Percentiles rank a stretch among this genome's conserved stretches.
phyloP scores from a whole-genome alignment of 352 stramenopile genomes.

The Pythium volutum region DNA sequence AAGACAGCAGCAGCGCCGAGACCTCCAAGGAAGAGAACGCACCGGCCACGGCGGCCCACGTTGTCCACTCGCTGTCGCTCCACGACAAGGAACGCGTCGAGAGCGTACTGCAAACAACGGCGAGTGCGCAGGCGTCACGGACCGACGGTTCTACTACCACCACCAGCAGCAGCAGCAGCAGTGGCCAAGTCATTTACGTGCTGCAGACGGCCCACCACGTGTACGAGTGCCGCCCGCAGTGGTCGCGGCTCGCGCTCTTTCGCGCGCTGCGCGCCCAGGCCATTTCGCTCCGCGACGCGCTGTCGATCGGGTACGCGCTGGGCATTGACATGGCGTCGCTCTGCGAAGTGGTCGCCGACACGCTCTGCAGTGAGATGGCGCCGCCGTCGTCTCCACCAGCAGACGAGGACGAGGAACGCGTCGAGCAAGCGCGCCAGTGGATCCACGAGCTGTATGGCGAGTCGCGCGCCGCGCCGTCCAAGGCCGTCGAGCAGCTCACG shows the following conservation, averaged over 20 bases:
- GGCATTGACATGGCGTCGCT: constrained; percentile 87
- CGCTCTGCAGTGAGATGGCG: constrained; percentile 46
- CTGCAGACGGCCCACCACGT: constrained; percentile 78
- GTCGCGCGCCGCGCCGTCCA: constrained; percentile 65
- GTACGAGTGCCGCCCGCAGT: constrained; percentile 85
- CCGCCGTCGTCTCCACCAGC: background rate
- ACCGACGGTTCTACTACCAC: constrained; percentile 1
- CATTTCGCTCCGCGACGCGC: constrained; percentile 60
- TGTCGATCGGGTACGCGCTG: constrained; percentile 84
- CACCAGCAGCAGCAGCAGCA: too few species aligned
- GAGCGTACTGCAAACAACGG: constrained; percentile 56
- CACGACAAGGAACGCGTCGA: constrained; percentile 75
- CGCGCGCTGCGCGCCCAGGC: constrained; percentile 53
- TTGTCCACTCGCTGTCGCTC: constrained; percentile 78
- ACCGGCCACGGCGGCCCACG: constrained; percentile 39
- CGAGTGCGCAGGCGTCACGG: background rate
- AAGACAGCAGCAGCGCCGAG: background rate
- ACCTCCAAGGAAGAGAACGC: constrained; percentile 25
- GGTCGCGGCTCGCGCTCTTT: constrained; percentile 79
- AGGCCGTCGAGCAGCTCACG: constrained; percentile 64
- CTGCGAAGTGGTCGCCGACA: constrained; percentile 81
- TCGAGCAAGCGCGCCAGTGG: constrained; percentile 34
- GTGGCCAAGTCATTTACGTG: constrained; percentile 52
- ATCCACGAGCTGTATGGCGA: constrained; percentile 73
- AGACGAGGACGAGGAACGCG: background rate